phyloP scores from a whole-genome alignment of 139 green algal species.

The Chlorella sp. region DNA sequence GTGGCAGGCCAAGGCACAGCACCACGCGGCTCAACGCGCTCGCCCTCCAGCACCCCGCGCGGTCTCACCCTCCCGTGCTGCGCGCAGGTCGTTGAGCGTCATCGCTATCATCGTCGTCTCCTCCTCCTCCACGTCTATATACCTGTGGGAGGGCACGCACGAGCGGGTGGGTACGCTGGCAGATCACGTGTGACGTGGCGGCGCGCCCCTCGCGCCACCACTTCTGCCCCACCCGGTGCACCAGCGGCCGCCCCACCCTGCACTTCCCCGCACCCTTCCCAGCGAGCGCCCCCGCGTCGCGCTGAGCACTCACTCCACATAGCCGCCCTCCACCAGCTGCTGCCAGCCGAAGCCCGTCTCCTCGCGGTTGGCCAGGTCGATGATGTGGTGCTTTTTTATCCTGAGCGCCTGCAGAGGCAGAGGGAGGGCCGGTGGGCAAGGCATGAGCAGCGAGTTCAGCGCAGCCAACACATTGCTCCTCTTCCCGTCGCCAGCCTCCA shows the following conservation, averaged over 20 bases:
- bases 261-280: too few species aligned
- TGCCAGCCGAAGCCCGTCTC: conserved; percentile 57
- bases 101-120: conserved; percentile 99
- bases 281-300: too few species aligned
- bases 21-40: too few species aligned
- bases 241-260: too few species aligned
- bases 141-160: too few species aligned
- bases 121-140: conserved; percentile 90
- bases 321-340: conserved; percentile 59
- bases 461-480: background rate
- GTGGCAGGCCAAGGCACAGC: background rate
- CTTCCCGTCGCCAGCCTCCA: too few species aligned
- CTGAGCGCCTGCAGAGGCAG: conserved; percentile 59
- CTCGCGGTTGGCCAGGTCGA: conserved; percentile 46
- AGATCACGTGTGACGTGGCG: too few species aligned
- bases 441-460: background rate
- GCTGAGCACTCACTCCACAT: conserved; percentile 89
- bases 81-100: conserved; percentile 77
- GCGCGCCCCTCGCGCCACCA: too few species aligned
- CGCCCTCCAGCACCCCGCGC: background rate
- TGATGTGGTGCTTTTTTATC: conserved; percentile 86
- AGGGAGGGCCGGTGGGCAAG: background rate
- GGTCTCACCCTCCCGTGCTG: conserved; percentile 38
- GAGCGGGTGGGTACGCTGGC: too few species aligned
- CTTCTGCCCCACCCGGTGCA: too few species aligned